Evolutionary conservation across 805 yeast species (phyloP).

Genomic region (Yarrowia sp.): DNA sequence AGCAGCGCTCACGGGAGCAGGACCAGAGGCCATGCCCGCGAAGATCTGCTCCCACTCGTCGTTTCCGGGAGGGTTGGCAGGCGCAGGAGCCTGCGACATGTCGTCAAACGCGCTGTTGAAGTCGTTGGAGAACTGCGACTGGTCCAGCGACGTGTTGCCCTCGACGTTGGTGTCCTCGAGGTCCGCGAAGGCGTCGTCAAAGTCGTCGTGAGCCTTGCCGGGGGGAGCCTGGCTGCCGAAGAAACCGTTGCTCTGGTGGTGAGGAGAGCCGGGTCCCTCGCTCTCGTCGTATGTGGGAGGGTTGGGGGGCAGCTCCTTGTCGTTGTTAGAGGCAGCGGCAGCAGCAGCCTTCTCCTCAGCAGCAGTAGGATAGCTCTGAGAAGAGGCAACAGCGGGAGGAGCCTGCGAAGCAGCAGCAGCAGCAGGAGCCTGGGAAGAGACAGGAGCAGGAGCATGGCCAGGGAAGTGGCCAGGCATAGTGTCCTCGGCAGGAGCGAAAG

Average conservation of each 20-base stretch:
- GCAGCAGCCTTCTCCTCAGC: conserved; percentile 23
- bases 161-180: conserved; percentile 28
- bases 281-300: conserved; percentile 17
- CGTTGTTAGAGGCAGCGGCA: conserved; percentile 8
- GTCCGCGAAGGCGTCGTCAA: conserved; percentile 37
- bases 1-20: conserved; percentile 28
- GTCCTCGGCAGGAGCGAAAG: conserved; percentile 47
- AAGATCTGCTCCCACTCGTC: conserved; percentile 92
- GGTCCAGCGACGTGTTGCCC: conserved; percentile 23
- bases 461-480: conserved; percentile 40
- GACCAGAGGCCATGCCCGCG: conserved; percentile 68
- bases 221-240: background rate
- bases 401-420: conserved; percentile 29
- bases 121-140: conserved; percentile 19
- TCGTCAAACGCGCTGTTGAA: conserved; percentile 32
- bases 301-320: conserved; percentile 24
- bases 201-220: background rate
- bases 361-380: conserved; percentile 29
- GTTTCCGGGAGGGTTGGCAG: conserved; percentile 15
- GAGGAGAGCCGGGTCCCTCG: conserved; percentile 5
- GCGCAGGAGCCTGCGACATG: conserved; percentile 22
- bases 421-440: conserved; percentile 29
- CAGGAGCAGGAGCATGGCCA: conserved; percentile 28
- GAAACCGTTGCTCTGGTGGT: background rate
- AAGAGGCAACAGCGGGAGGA: background rate